Base-by-base conservation (phyloP, 345 rosid species). In the Brassica incana region DNA sequence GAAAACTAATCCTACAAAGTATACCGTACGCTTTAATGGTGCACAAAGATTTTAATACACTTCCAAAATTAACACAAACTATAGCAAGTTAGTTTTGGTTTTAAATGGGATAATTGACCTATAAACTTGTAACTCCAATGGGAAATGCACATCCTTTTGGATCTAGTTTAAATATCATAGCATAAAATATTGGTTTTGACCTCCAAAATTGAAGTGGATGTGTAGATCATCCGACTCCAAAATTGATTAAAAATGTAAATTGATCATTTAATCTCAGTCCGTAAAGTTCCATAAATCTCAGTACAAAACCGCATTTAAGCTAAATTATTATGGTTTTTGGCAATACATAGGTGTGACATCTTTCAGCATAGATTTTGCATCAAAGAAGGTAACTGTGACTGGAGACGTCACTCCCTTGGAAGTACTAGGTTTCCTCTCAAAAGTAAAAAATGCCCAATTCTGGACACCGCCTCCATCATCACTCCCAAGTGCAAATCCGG, bases 351-450 rank as follows among this genome's bases (percentile, higher is more conserved):
- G 97, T 64, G 98, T 93, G 33, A 91, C 93, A 71, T 91, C 98
- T 12, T 93, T 88, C 88, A 89, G 86, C 72, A 87, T 93, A 83
- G 95, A 93, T 73, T 83, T 93, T 32, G 93, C 87, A 78, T 80
- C 85, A 73, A 87, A 91, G 87, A 88, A 84, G 82, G 95, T 93
- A 61, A 93, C 92, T 8, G 94, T 93, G 84, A 89, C 87, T 83
- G 98, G 98, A 73, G 87, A 88, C 54, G 86, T 93, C 20, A 90
- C 98, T 10, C 97, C 98, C 1, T 84, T 74, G 40, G 85, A 75
- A 32, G 92, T 93, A 18, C 78, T 93, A 71, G 87, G 90, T 81
- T 90, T 97, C 85, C 84, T 93, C 81, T 91, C 98, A 15, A 91
- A 86, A 85, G 93, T 90, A 64, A 91, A 93, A 77, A 88, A 80